Conservation (phyloP, 768 basidiomycete genomes). For the Rhodotorula babjevae region DNA sequence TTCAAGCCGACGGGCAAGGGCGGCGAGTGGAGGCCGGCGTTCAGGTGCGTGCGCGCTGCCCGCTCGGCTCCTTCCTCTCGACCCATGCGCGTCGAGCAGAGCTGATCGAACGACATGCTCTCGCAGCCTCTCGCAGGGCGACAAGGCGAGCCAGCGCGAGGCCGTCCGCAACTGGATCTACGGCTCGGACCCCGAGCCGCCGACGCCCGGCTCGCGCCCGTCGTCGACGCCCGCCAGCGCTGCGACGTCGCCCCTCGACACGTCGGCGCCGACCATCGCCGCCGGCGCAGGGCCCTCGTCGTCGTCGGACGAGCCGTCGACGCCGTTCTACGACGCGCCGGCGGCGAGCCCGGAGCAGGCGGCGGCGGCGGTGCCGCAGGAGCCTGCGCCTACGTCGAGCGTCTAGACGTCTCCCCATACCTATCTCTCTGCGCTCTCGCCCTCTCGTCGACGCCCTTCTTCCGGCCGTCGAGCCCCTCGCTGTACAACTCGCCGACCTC, state of each 20-base stretch:
- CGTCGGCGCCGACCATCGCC: too few species aligned
- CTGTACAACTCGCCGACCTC: too few species aligned
- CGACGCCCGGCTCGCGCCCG: not conserved
- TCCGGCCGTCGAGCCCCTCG: too few species aligned
- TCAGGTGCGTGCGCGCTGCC: constrained; percentile 55
- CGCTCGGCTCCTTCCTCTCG: not conserved
- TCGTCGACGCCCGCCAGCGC: too few species aligned
- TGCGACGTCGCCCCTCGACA: not conserved
- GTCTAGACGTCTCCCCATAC: too few species aligned
- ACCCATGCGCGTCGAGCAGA: not conserved
- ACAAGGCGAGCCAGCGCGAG: constrained; percentile 8
- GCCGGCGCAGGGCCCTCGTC: too few species aligned
- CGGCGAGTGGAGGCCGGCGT: constrained; percentile 76
- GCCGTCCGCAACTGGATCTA: constrained; percentile 34
- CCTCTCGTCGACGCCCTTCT: too few species aligned
- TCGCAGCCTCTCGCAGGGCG: constrained; percentile 22
- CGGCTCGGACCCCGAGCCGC: constrained; percentile 31
- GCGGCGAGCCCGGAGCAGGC: not conserved
- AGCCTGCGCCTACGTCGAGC: too few species aligned
- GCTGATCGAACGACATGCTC: too few species aligned
- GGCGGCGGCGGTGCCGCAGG: too few species aligned
- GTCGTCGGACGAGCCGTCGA: not conserved
- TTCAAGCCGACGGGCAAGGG: constrained; percentile 67
- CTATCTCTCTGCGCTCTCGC: too few species aligned
- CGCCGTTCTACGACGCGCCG: not conserved